Base-by-base conservation (phyloP, 768 basidiomycete genomes). In the Paxillus rubicundulus region DNA sequence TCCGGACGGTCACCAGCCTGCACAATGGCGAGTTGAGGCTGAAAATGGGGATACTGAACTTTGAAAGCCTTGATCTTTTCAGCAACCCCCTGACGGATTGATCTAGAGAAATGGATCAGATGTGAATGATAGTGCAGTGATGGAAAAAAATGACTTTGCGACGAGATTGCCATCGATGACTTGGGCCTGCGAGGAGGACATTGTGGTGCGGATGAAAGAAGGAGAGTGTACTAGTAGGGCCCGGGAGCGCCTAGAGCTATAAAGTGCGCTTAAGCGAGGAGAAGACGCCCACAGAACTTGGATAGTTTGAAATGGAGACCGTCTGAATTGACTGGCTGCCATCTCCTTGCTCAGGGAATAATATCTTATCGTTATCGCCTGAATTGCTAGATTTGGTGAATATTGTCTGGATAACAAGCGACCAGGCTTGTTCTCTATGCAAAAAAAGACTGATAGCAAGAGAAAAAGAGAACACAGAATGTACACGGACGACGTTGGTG, bases 1-100 rank as follows among this genome's bases (percentile, higher is more conserved):
- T 98, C 96, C 18, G 92, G 85, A 53, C 92, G 87, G 28, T 86
- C 83, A 49, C 97, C 97, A 46, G 92, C 93, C 72, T 98, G 97
- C 41, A 99, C 81, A 71, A 99, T 92, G 60, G 84, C 89, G 16
- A 99, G 81, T 68, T 86, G 84, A 12, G 97, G 90, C 62, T 86
- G 82, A 77, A 98, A 99, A 18, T 88, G 87, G n/a, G 95, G 90
- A 69, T 80, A 85, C 55, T 74, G 77, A 4, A 80, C 70, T 63
- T 87, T 86, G 42, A 85, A 68, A 2, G 80, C 61, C 38, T 76
- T 75, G 70, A 98, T 91, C 50, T 79, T 79, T 44, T 77, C 71
- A n/a, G 87, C 78, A 60, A 95, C 86, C 57, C 80, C 76, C 38
- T 85, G 78, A 58, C 95, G 89, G 62, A 96, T 82, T 5, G 87